Conservation (phyloP, 2,329 filamentous ascomycete genomes). For the Gnomoniopsis smithogilvyi region DNA sequence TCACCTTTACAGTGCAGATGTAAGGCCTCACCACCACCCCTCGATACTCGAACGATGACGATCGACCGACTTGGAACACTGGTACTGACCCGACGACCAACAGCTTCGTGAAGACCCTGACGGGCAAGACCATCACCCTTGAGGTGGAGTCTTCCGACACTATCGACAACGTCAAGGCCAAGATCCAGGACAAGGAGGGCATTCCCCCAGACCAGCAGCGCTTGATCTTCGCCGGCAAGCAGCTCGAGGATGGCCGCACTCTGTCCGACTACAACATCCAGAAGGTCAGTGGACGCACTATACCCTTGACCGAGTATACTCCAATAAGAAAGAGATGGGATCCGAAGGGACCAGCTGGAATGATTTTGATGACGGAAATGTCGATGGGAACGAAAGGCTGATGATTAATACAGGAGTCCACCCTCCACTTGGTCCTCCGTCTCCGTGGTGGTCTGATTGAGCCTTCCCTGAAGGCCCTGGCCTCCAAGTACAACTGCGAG, state of each 20-base stretch:
- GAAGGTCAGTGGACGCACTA: slow-evolving; percentile 68
- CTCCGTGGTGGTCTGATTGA: slow-evolving; percentile 99
- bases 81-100: slow-evolving; percentile 22
- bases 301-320: not conserved
- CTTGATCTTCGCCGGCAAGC: slow-evolving; percentile 98
- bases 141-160: slow-evolving; percentile 99
- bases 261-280: slow-evolving; percentile 99
- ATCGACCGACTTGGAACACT: slow-evolving; percentile 18
- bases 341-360: not conserved
- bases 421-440: slow-evolving; percentile 96
- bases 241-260: slow-evolving; percentile 97
- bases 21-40: slow-evolving; percentile 47
- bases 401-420: slow-evolving; percentile 70
- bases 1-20: slow-evolving; percentile 75
- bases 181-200: slow-evolving; percentile 99
- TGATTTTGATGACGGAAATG: not conserved
- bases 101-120: slow-evolving; percentile 99
- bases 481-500: slow-evolving; percentile 99
- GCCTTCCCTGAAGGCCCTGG: slow-evolving; percentile 96
- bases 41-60: slow-evolving; percentile 17
- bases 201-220: slow-evolving; percentile 98
- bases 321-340: not conserved
- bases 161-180: slow-evolving; percentile 99
- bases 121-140: slow-evolving; percentile 99
- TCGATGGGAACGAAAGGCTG: slow-evolving; percentile 5